Evolutionary conservation across 352 stramenopile species (phyloP), one percentile per base, ranked within the genome.

Genomic region (Globisporangium cystogenes): DNA sequence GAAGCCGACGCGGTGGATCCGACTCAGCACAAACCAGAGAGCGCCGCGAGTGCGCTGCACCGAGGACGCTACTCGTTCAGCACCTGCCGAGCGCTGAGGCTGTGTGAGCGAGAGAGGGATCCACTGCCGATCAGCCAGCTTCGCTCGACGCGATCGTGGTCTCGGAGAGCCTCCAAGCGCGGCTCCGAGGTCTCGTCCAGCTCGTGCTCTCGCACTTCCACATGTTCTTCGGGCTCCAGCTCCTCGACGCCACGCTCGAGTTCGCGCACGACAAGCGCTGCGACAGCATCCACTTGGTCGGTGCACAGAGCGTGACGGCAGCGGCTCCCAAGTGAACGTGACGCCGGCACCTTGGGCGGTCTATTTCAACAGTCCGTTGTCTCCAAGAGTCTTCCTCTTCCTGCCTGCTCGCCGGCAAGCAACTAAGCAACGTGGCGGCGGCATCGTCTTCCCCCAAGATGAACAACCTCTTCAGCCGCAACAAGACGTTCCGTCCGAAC

Each of bases 401-500:
- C n/a, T n/a, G n/a, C n/a, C n/a, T n/a, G n/a, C n/a, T n/a, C n/a
- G n/a, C n/a, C n/a, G n/a, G n/a, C n/a, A n/a, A n/a, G n/a, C n/a
- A n/a, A n/a, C n/a, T n/a, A n/a, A n/a, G n/a, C n/a, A n/a, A n/a
- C 26, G 29, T 35, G 29, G 29, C 29, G 1, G 29, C 29, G 8
- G 4, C 29, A 10, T 35, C 29, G 8, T 35, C 29, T 35, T 15
- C n/a, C n/a, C n/a, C 8, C 37, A 48, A 3, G 45, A 84, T 82
- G 74, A 87, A 78, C 68, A 81, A 72, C 43, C 66, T 91, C 20
- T 91, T 91, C 47, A 82, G 70, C 57, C 77, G 81, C 55, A 91
- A 88, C 66, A 89, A 87, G 64, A 96, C 86, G 12, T 95, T 91
- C 68, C 80, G 84, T 4, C 85, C 83, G 18, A 82, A 87, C 58